Percentiles rank a stretch among this genome's conserved stretches.
Evolutionary conservation across 148 eudicot species (phyloP).

Genomic region (Drosera capensis): DNA sequence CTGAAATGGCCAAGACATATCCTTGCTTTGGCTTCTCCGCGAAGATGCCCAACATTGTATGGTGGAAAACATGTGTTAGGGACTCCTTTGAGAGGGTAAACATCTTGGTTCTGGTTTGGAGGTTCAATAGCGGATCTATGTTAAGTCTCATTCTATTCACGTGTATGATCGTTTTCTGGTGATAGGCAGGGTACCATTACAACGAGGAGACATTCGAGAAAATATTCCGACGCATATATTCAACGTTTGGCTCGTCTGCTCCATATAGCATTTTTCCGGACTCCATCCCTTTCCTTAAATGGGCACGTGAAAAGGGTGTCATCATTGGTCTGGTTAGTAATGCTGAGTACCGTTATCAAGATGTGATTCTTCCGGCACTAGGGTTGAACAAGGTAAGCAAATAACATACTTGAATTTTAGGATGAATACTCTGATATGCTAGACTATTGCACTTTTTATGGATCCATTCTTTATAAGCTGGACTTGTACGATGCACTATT

Average conservation of each 20-base stretch:
- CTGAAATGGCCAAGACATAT: slow-evolving; percentile 75
- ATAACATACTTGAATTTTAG: too few relatives aligned
- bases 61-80: slow-evolving; percentile 93
- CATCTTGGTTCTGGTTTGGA: neutral
- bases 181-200: slow-evolving; percentile 89
- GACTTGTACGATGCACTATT: too few relatives aligned
- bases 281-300: slow-evolving; percentile 75
- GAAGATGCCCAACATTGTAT: slow-evolving; percentile 78
- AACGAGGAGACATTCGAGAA: slow-evolving; percentile 93
- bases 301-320: slow-evolving; percentile 54
- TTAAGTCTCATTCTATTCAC: neutral
- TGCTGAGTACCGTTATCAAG: slow-evolving; percentile 83
- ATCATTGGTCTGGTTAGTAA: slow-evolving; percentile 86
- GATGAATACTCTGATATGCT: too few relatives aligned
- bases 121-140: neutral
- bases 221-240: slow-evolving; percentile 77
- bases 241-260: slow-evolving; percentile 83
- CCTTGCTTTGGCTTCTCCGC: slow-evolving; percentile 87
- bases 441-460: too few relatives aligned
- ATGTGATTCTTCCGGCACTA: slow-evolving; percentile 85
- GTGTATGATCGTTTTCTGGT: slow-evolving; percentile 4
- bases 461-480: too few relatives aligned
- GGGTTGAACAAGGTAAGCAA: slow-evolving; percentile 55
- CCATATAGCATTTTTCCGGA: slow-evolving; percentile 74
- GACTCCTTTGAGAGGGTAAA: slow-evolving; percentile 75